Base-by-base conservation (phyloP, 345 rosid genomes). In the Acer saccharum region DNA sequence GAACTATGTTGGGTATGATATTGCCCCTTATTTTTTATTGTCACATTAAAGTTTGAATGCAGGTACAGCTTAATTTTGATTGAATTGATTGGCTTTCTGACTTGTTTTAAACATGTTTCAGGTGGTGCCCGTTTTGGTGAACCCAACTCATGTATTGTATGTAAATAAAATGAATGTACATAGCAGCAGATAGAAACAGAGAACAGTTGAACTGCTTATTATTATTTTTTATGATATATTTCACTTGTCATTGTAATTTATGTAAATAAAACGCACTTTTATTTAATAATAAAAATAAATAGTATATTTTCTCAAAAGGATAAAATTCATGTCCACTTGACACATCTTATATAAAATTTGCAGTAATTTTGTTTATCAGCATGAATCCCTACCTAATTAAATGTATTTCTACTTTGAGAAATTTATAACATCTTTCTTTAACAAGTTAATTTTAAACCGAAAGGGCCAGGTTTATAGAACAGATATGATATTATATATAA, bases 91-190 rank as follows among this genome's bases (percentile, higher is more conserved):
- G 64, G 65, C 29, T 10, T 46, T 10, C 50, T 46, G 50, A 46
- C 13, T 1, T 2, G 3, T 46, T 10, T 3, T 10, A 10, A 46
- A 46, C 9, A 29, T 70, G 52, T 81, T 76, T 76, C 87, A 93
- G 98, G 94, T 94, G 98, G 98, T 94, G 98, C 67, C 98, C 98
- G 14, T 94, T 94, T 83, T 94, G 98, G 98, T 94, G 87, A 90
- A 25, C 27, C 2, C 64, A 20, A 60, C 58, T 29, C 66, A 43
- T 57, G 1, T n/a, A 64, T 58, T 76, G 79, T 76, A 29, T 23
- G 50, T 68, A 57, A 12, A 23, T 68, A 57, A 12, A 23, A 25
- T n/a, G 21, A 57, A 43, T 74, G 83, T 79, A 63, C 70, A 69
- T 74, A 79, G 69, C 43, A 52, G 63, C 64, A n/a, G 27, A 60